Evolutionary conservation across 1,139 yeast genomes (phyloP).

Genomic region (Suhomyces coccinellae): DNA sequence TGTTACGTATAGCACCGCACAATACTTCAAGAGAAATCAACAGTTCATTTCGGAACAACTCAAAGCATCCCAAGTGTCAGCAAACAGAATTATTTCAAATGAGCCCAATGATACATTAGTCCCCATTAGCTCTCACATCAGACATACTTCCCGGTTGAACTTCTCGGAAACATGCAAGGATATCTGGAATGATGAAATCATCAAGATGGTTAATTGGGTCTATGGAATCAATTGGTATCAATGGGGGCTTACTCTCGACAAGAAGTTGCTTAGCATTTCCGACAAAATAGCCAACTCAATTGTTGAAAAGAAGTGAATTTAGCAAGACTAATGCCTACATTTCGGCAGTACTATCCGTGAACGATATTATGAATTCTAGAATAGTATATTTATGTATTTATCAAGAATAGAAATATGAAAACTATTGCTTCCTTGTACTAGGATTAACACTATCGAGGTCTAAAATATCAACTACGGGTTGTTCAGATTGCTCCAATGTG

Average conservation of each 20-base stretch:
- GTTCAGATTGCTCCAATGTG: neutral
- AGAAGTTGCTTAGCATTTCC: conserved; percentile 31
- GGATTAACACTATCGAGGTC: neutral
- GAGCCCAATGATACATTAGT: conserved; percentile 37
- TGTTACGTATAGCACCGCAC: conserved; percentile 63
- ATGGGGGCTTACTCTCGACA: conserved; percentile 41
- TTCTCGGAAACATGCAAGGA: conserved; percentile 68
- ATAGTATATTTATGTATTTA: neutral
- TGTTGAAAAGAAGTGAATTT: conserved; percentile 20
- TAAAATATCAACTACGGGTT: neutral
- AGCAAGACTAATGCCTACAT: too few species aligned
- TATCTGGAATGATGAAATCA: conserved; percentile 79
- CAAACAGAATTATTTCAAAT: conserved; percentile 50
- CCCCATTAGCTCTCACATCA: conserved; percentile 44
- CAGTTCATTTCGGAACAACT: conserved; percentile 49
- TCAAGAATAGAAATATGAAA: neutral
- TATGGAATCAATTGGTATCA: conserved; percentile 56
- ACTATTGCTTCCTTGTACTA: too few species aligned
- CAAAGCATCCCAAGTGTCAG: conserved; percentile 46
- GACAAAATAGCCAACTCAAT: conserved; percentile 32
- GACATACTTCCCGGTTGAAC: conserved; percentile 24
- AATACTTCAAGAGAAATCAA: conserved; percentile 54
- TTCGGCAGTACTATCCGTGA: too few species aligned
- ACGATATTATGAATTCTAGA: neutral
- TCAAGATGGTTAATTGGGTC: conserved; percentile 64